phyloP scores from a whole-genome alignment of 108 stramenopile species.

The Fistulifera solaris region DNA sequence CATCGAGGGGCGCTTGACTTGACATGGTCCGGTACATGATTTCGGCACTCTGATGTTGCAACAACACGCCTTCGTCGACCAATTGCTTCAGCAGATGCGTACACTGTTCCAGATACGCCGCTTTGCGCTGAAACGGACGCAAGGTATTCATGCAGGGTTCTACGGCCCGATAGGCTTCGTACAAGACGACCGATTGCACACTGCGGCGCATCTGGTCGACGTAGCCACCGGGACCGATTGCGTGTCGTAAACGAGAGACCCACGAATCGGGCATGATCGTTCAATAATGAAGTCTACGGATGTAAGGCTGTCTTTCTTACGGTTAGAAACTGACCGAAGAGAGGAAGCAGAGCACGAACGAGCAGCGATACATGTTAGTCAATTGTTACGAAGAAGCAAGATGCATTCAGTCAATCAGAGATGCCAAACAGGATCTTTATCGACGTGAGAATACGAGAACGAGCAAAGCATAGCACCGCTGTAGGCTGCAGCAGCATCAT shows the following conservation, averaged over 20 bases:
- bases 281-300: conserved; percentile 15
- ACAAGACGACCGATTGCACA: conserved; percentile 39
- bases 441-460: too few species aligned
- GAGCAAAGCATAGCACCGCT: too few species aligned
- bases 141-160: conserved; percentile 11
- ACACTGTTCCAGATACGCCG: conserved; percentile 41
- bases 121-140: conserved; percentile 51
- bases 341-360: too few species aligned
- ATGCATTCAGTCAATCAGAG: too few species aligned
- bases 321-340: background rate
- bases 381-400: too few species aligned
- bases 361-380: too few species aligned
- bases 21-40: conserved; percentile 56
- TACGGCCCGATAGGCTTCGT: conserved; percentile 39
- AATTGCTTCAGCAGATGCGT: conserved; percentile 21
- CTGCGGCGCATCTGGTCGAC: conserved; percentile 23
- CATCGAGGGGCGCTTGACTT: conserved; percentile 30
- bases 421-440: too few species aligned
- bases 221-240: conserved; percentile 3
- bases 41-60: conserved; percentile 28
- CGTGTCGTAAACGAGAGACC: background rate
- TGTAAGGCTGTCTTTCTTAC: background rate
- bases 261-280: conserved; percentile 10
- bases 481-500: too few species aligned
- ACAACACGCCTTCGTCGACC: conserved; percentile 15